Evolutionary conservation across 306 rosid species (phyloP).

Genomic region (Rosa persica): DNA sequence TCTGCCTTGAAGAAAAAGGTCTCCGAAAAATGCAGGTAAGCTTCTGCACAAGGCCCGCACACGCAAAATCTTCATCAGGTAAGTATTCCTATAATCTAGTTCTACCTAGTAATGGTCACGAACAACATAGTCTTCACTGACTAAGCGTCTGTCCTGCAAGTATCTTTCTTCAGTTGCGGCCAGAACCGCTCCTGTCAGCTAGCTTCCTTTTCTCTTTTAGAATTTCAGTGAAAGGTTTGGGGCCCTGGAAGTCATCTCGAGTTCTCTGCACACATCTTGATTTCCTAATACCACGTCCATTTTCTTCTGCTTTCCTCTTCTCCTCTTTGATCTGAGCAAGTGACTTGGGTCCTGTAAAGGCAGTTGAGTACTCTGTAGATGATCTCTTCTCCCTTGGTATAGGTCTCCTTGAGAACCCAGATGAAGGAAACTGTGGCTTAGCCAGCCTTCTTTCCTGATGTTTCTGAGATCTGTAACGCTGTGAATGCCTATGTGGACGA

Average conservation of each 20-base stretch:
- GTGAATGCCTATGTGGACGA: conserved; percentile 39
- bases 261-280: conserved; percentile 3
- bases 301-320: conserved; percentile 42
- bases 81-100: conserved; percentile 14
- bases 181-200: conserved; percentile 18
- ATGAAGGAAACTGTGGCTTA: conserved; percentile 32
- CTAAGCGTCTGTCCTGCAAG: not conserved
- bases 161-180: conserved; percentile 28
- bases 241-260: conserved; percentile 52
- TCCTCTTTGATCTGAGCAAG: conserved; percentile 72
- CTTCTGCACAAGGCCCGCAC: conserved; percentile 5
- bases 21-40: conserved; percentile 20
- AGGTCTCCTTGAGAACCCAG: conserved; percentile 45
- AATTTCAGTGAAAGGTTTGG: conserved; percentile 64
- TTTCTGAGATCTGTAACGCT: conserved; percentile 44
- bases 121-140: not conserved
- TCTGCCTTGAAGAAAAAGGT: not conserved
- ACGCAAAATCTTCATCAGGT: conserved; percentile 15
- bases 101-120: not conserved
- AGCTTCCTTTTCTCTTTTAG: conserved; percentile 50
- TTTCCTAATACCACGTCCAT: conserved; percentile 18
- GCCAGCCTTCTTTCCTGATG: conserved; percentile 39
- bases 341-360: conserved; percentile 70
- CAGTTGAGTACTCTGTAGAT: conserved; percentile 22
- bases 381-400: conserved; percentile 34